Evolutionary conservation across 2,329 filamentous ascomycete genomes (phyloP), one percentile per base, ranked within the genome.

Genomic region (Aspergillus pseudonomiae): DNA sequence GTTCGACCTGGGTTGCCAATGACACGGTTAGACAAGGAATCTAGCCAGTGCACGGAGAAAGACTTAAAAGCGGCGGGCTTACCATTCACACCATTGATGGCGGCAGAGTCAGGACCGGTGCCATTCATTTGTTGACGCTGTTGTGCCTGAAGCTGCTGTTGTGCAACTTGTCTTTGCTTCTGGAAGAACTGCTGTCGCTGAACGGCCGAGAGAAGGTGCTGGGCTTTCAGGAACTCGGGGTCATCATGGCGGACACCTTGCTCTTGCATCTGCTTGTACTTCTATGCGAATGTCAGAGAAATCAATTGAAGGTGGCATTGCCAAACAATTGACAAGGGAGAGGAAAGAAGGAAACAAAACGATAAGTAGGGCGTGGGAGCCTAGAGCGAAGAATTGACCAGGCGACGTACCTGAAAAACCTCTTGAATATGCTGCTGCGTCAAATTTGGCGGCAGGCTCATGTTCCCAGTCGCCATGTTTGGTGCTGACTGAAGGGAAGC

Each of bases 221-320:
- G 89, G 36, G 89, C 87, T 79, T 95, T 96, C 73, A 94, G 85
- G 73, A 90, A 94, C 76, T 98, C 94, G 53, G 94, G 94, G 73
- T 98, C 93, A 62, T 86, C 90, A 62, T 89, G 85, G 46, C 92
- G 88, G 28, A 96, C 90, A 70, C 94, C 94, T 72, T 90, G 86
- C 61, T 91, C 87, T 79, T 94, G 95, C 91, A 98, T 93, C 77
- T 92, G 88, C 74, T 91, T 90, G 69, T 91, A 95, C 85, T 92
- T 93, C 94, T 97, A 73, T 57, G 43, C 60, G 41, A 56, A 54
- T 64, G 78, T 84, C 74, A 85, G 81, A 53, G 2, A 3, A 24
- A 16, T 19, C 24, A 53, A 28, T 26, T 32, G 24, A 19, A 21
- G 26, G 16, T 14, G 50, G 34, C 21, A 30, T 59, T 43, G 16